Base-by-base conservation (phyloP, 306 rosid species). In the Pterocarpus macrocarpus region DNA sequence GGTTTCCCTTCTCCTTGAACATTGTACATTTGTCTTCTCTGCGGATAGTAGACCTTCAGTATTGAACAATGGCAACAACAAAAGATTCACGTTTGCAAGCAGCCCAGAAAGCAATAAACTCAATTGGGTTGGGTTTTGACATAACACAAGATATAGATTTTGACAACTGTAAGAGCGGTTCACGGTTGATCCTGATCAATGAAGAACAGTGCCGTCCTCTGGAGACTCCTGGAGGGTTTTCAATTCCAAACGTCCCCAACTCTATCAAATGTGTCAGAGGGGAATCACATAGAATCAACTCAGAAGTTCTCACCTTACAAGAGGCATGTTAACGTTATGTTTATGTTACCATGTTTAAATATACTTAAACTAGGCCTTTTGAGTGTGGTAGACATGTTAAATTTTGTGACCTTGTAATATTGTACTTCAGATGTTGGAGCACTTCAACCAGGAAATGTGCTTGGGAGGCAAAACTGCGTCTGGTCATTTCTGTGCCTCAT, bases 401-500 rank as follows among this genome's bases (percentile, higher is more conserved):
- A 53, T 62, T 34, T 22, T 64, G 75, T 64, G 59, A 36, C 39
- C 73, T 9, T 38, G 17, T 59, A 9, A 2, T 45, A 14, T 17
- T 59, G 49, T 52, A 8, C 44, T 78, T 82, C 87, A 94, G 98
- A 94, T 94, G 98, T 90, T 93, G 85, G 88, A 88, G 87, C 97
- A 92, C 76, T 92, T 92, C 90, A 94, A 94, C 85, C 92, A 88
- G 86, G 94, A 92, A 79, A 88, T 92, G 82, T 81, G 87, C 49
- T 77, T 89, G 72, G 85, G 78, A 50, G 94, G 93, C 6, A 88
- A 83, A 85, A 90, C 83, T 84, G 95, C 95, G 55, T 88, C 96
- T 0, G 98, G 97, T 64, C 88, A 85, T 85, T 94, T 94, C 86
- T 89, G 92, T 87, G 71, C 92, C 68, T 92, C 91, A 90, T 94